Conservation (phyloP, 768 basidiomycete species). For the Boletus subparvulus region DNA sequence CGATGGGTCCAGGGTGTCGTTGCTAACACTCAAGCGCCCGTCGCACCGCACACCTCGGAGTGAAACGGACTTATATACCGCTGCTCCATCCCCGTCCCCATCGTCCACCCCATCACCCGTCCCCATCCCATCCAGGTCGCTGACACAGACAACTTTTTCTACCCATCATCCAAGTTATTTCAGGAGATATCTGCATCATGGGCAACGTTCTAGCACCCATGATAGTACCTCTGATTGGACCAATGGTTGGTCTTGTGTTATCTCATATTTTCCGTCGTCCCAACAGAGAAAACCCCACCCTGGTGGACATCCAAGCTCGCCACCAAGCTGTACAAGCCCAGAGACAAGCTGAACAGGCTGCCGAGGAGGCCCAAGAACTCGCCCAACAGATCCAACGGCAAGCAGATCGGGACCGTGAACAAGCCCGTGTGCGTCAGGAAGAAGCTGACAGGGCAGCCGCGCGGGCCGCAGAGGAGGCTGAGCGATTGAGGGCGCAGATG, state of each 20-base stretch:
- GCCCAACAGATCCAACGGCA: background rate
- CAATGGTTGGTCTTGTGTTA: background rate
- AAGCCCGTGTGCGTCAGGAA: slow-evolving; percentile 1
- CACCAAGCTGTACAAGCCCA: slow-evolving; percentile 4
- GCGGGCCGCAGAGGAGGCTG: slow-evolving; percentile 9
- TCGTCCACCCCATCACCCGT: background rate
- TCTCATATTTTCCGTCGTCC: background rate
- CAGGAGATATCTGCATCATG: background rate
- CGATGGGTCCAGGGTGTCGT: background rate
- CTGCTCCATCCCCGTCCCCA: background rate
- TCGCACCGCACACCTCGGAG: background rate
- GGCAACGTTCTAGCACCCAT: background rate
- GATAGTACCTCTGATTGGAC: background rate
- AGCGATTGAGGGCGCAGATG: slow-evolving; percentile 9
- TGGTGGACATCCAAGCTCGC: slow-evolving; percentile 6
- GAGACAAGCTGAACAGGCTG: slow-evolving; percentile 2
- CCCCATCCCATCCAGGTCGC: background rate
- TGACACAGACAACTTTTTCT: background rate
- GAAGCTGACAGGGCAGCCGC: slow-evolving; percentile 1
- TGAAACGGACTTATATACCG: background rate
- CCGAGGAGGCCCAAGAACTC: background rate
- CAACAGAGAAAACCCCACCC: slow-evolving; percentile 8
- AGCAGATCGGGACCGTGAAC: slow-evolving; percentile 8
- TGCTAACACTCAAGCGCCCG: background rate
- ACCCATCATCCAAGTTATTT: background rate